A percentile compares a stretch with the other conserved stretches of the same genome.
phyloP scores from a whole-genome alignment of 179 eudicot species.

The Carnegiea gigantea region DNA sequence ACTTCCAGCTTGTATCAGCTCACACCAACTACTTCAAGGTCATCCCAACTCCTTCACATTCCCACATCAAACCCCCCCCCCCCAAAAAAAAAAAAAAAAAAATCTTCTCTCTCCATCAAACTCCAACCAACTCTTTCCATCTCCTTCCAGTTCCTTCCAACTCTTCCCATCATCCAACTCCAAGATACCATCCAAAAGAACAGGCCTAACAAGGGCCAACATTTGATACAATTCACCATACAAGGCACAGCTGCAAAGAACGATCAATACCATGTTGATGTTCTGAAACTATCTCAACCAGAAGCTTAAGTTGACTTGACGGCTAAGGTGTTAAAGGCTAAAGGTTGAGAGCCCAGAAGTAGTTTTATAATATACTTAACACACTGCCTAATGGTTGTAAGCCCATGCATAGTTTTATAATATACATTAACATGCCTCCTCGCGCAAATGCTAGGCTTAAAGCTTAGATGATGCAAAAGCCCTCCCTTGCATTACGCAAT shows the following conservation, averaged over 20 bases:
- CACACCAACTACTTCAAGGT: no score
- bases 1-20: no score
- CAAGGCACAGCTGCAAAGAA: not conserved
- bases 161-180: no score
- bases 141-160: no score
- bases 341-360: not conserved
- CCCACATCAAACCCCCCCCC: no score
- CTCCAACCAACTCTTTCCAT: no score
- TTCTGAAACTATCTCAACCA: not conserved
- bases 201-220: no score
- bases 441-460: not conserved
- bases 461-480: not conserved
- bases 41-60: no score
- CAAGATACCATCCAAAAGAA: no score
- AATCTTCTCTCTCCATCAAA: no score
- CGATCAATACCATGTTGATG: not conserved
- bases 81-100: no score
- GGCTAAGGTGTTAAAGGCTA: no score
- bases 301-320: not conserved
- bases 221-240: not conserved
- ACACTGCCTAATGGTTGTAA: not conserved
- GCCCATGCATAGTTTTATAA: not conserved
- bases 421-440: not conserved
- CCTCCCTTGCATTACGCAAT: not conserved
- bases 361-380: not conserved